Base-by-base conservation (phyloP, 331 rosid species). In the Malus hybrid region DNA sequence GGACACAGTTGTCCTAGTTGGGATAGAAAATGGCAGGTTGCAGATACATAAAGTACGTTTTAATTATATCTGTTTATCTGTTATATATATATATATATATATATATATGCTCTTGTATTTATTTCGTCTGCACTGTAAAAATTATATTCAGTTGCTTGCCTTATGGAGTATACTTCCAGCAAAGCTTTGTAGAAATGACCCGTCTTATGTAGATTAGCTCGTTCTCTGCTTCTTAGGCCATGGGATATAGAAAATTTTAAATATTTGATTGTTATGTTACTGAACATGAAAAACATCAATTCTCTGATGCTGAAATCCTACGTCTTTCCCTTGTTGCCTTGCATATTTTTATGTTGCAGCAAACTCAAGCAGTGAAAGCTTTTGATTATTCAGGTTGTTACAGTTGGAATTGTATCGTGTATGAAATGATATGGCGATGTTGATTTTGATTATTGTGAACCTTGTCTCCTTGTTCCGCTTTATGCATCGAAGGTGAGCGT, bases 341-440 rank as follows among this genome's bases (percentile, higher is more conserved):
- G 63, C 76, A 85, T 85, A 65, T 28, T 28, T 77, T 44, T 74
- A 69, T 72, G 44, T 76, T 85, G 84, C 82, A 70, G 79, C 83
- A 9, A 70, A 28, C 65, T 74, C 82, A 27, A 22, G 75, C 84
- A 15, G 72, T 70, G 27, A 77, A 82, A 80, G 83, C 81, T 39
- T 42, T 62, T 54, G 19, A 62, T 18, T n/a, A 42, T 57, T 22
- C 10, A 15, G 36, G 27, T 59, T 72, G 71, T 42, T 10, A 42
- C 13, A 11, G 5, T 42, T 11, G 36, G 6, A 36, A 36, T 12
- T 71, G 65, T 55, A 71, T 55, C 22, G 6, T 55, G 65, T 10
- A 71, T 4, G 48, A 42, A 42, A 42, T 42, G 5, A 42, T 10
- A 42, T 42, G 48, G 13, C 14, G 13, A 10, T 42, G 48, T 42